Conservation (phyloP, 345 rosid genomes). For the Passiflora organensis region DNA sequence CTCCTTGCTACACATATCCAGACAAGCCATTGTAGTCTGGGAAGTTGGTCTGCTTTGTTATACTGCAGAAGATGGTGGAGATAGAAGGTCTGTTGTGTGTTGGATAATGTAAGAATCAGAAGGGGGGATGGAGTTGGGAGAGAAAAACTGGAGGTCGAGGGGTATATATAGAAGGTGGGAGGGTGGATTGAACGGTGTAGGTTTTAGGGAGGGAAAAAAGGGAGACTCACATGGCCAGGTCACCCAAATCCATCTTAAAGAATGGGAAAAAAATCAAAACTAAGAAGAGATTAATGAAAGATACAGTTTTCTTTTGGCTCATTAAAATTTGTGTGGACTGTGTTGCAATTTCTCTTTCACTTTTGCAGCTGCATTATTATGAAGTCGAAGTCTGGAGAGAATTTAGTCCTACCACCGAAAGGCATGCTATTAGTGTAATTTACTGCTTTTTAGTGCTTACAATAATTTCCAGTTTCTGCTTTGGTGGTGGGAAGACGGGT, state of each 20-base stretch:
- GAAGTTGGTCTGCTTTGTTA: neutral
- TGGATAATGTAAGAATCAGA: neutral
- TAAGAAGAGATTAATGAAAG: neutral
- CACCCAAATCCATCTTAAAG: constrained; percentile 4
- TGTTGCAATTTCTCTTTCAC: neutral
- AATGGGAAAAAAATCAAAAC: neutral
- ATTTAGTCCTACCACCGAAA: neutral
- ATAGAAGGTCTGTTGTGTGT: neutral
- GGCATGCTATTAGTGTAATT: neutral
- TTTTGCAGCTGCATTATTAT: constrained; percentile 25
- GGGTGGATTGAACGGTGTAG: constrained; percentile 42
- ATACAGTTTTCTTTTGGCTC: neutral
- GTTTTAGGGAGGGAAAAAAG: constrained; percentile 16
- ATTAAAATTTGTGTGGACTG: too few species aligned
- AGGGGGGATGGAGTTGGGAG: constrained; percentile 14
- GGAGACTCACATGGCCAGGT: constrained; percentile 33
- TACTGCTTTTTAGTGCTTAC: too few species aligned
- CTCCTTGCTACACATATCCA: constrained; percentile 42
- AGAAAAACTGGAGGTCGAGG: neutral
- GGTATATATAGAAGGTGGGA: constrained; percentile 45
- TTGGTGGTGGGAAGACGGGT: too few species aligned
- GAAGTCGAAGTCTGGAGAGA: constrained; percentile 22
- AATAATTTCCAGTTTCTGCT: too few species aligned
- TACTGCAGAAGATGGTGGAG: constrained; percentile 16
- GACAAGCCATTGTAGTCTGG: constrained; percentile 39